phyloP scores from a whole-genome alignment of 2,329 filamentous ascomycete genomes.

The Fusarium armeniacum region DNA sequence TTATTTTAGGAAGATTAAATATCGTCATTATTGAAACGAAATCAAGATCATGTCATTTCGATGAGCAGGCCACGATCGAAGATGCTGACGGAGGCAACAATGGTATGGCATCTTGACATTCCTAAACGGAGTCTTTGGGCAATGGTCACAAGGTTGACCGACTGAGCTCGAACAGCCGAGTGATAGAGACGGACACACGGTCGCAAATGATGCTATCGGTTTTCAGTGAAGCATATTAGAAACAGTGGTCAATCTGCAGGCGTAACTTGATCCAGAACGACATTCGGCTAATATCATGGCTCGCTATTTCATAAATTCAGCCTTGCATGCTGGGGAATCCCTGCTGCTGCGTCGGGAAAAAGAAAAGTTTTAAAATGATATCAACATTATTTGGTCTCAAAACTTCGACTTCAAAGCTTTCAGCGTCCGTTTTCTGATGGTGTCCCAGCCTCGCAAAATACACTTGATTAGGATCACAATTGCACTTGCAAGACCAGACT shows the following conservation, averaged over 20 bases:
- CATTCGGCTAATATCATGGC: slow-evolving; percentile 45
- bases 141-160: background rate
- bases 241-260: slow-evolving; percentile 27
- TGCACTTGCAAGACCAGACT: slow-evolving; percentile 47
- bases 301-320: slow-evolving; percentile 35
- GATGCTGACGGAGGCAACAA: background rate
- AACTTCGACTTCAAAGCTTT: slow-evolving; percentile 25
- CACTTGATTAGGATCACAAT: slow-evolving; percentile 43
- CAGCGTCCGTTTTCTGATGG: slow-evolving; percentile 12
- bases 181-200: background rate
- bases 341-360: slow-evolving; percentile 32
- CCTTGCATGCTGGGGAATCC: slow-evolving; percentile 43
- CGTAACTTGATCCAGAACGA: slow-evolving; percentile 45
- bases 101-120: slow-evolving; percentile 1
- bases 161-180: background rate
- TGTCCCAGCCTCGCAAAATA: slow-evolving; percentile 44
- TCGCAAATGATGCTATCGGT: slow-evolving; percentile 6
- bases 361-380: slow-evolving; percentile 36
- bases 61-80: background rate
- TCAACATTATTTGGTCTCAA: slow-evolving; percentile 16
- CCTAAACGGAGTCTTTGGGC: background rate
- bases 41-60: background rate
- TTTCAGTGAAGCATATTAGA: slow-evolving; percentile 23
- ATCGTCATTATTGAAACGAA: slow-evolving; percentile 8
- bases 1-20: slow-evolving; percentile 1